Evolutionary conservation across 345 rosid genomes (phyloP).

Genomic region (Arabis hirsuta): DNA sequence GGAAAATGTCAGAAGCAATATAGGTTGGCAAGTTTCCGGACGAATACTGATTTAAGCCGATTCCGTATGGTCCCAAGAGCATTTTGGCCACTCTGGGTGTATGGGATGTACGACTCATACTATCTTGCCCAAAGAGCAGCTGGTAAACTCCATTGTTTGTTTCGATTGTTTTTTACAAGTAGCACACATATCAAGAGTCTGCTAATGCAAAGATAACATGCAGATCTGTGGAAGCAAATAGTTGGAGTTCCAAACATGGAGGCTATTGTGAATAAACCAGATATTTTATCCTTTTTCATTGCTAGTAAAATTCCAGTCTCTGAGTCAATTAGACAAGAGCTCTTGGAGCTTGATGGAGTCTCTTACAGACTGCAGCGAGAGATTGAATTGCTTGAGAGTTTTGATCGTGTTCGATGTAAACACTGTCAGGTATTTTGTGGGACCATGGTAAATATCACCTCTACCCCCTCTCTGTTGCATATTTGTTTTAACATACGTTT

Average conservation of each 20-base stretch:
- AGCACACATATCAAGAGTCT: slow-evolving; percentile 7
- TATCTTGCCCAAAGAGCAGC: slow-evolving; percentile 85
- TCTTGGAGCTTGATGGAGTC: slow-evolving; percentile 86
- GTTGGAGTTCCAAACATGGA: slow-evolving; percentile 82
- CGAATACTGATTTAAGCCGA: slow-evolving; percentile 47
- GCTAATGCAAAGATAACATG: slow-evolving; percentile 33
- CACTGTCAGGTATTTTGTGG: slow-evolving; percentile 62
- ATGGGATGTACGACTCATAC: slow-evolving; percentile 81
- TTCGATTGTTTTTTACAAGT: not conserved
- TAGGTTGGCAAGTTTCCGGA: slow-evolving; percentile 40
- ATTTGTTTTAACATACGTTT: not conserved
- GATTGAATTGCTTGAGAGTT: slow-evolving; percentile 75
- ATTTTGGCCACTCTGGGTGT: slow-evolving; percentile 92
- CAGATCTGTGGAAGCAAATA: slow-evolving; percentile 95
- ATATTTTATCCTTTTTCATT: slow-evolving; percentile 77
- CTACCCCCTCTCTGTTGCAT: slow-evolving; percentile 13
- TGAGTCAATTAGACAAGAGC: slow-evolving; percentile 86
- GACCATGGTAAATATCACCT: slow-evolving; percentile 11
- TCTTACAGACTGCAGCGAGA: slow-evolving; percentile 87
- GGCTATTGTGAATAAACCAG: slow-evolving; percentile 71
- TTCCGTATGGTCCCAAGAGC: slow-evolving; percentile 62
- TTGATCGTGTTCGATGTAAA: slow-evolving; percentile 78
- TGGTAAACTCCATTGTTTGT: slow-evolving; percentile 55
- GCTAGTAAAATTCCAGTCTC: slow-evolving; percentile 97
- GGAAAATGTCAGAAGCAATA: slow-evolving; percentile 44